Conservation (phyloP, 2,329 filamentous ascomycete species). For the Emergomyces africanus region DNA sequence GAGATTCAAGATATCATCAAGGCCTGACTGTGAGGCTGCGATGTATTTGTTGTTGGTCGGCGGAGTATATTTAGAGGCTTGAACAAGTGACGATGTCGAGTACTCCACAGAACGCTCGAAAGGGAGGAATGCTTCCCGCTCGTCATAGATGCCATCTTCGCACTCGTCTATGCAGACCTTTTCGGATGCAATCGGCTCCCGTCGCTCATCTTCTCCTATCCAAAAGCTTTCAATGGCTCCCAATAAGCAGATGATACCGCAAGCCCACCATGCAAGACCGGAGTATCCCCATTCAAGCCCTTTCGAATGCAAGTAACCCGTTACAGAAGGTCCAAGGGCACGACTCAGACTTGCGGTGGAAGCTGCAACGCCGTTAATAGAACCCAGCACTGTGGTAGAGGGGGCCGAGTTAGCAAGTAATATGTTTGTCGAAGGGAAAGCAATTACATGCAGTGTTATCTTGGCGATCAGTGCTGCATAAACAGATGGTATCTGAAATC, state of each 20-base stretch:
- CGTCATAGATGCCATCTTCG: constrained; percentile 21
- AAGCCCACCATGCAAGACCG: constrained; percentile 88
- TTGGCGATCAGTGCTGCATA: constrained; percentile 76
- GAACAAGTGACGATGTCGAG: background rate
- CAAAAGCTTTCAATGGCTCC: constrained; percentile 65
- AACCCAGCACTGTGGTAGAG: constrained; percentile 71
- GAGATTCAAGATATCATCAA: constrained; percentile 1
- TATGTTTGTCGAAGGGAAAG: constrained; percentile 82
- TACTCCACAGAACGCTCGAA: background rate
- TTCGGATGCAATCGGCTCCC: constrained; percentile 2
- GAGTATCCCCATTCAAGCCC: constrained; percentile 73
- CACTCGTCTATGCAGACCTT: constrained; percentile 3
- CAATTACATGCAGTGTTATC: constrained; percentile 80
- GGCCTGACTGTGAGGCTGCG: background rate
- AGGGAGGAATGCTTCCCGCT: background rate
- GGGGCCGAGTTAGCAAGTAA: constrained; percentile 81
- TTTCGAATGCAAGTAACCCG: constrained; percentile 69
- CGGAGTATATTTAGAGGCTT: background rate
- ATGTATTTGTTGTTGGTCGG: background rate
- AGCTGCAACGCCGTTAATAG: constrained; percentile 83
- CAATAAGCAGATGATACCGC: constrained; percentile 58
- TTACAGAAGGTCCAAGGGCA: constrained; percentile 78
- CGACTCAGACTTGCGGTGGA: constrained; percentile 82
- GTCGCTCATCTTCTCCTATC: constrained; percentile 51
- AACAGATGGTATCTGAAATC: constrained; percentile 58